Percentiles rank a stretch among this genome's conserved stretches.
Evolutionary conservation across 2,329 filamentous ascomycete genomes (phyloP).

Genomic region (Colletotrichum tropicicola): DNA sequence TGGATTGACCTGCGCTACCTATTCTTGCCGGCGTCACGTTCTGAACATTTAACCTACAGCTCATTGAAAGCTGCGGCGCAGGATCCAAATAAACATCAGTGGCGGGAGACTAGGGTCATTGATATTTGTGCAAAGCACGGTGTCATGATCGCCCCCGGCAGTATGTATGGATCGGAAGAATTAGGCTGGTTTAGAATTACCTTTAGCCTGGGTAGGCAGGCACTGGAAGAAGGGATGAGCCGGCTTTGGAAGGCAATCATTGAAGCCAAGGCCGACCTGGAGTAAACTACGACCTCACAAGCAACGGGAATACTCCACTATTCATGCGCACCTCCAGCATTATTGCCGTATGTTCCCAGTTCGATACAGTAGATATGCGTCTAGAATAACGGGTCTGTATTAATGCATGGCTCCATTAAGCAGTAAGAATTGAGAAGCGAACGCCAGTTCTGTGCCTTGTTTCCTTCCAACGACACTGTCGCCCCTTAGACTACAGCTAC

Average conservation of each 20-base stretch:
- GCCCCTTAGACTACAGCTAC: too few species aligned
- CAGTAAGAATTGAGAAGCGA: too few species aligned
- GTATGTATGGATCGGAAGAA: slow-evolving; percentile 33
- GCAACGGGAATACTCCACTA: too few species aligned
- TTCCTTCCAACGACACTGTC: too few species aligned
- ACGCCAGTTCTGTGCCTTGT: too few species aligned
- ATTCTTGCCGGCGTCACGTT: neutral
- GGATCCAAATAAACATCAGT: neutral
- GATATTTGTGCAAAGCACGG: slow-evolving; percentile 23
- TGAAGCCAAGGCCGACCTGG: neutral
- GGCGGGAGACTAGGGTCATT: slow-evolving; percentile 26
- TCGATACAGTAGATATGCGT: too few species aligned
- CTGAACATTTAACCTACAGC: too few species aligned
- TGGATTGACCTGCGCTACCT: slow-evolving; percentile 32
- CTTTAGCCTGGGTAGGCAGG: slow-evolving; percentile 30
- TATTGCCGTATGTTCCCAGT: too few species aligned
- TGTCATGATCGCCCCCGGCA: slow-evolving; percentile 31
- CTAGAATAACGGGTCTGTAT: too few species aligned
- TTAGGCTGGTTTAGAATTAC: slow-evolving; percentile 36
- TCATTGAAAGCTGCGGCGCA: neutral
- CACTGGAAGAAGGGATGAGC: slow-evolving; percentile 30
- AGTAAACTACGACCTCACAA: too few species aligned
- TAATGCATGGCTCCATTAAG: too few species aligned
- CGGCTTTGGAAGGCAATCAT: slow-evolving; percentile 16
- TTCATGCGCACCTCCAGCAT: too few species aligned